phyloP scores from a whole-genome alignment of 208 protist genomes.

The Perkinsela sp. region DNA sequence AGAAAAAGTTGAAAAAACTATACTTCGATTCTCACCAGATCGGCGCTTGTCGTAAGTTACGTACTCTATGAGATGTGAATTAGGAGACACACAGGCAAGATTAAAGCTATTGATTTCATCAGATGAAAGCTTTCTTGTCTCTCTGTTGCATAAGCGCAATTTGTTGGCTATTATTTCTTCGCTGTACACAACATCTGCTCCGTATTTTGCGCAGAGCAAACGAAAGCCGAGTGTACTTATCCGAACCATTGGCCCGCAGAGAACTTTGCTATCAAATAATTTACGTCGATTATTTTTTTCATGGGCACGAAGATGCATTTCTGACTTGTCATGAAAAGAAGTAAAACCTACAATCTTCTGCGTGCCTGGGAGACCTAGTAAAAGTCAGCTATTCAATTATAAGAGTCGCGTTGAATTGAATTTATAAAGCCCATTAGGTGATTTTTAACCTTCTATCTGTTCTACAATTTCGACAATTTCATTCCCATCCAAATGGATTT shows the following conservation, averaged over 20 bases:
- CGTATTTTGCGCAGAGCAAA: conserved; percentile 50
- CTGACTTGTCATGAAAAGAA: neutral
- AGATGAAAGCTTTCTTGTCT: conserved; percentile 9
- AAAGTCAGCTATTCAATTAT: no score
- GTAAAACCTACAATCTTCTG: neutral
- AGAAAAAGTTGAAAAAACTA: conserved; percentile 6
- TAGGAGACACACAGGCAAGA: neutral
- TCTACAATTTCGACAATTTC: no score
- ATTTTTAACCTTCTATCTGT: no score
- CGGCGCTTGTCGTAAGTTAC: conserved; percentile 25
- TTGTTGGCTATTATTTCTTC: conserved; percentile 88
- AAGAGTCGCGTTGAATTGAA: no score
- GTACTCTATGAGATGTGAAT: conserved; percentile 20
- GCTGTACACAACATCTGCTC: conserved; percentile 81
- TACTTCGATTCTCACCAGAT: neutral
- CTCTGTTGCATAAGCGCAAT: conserved; percentile 20
- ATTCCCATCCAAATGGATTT: neutral
- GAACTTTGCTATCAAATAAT: conserved; percentile 28
- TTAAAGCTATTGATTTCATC: neutral
- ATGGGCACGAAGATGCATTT: neutral
- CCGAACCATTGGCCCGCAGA: conserved; percentile 83
- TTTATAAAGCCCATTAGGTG: no score
- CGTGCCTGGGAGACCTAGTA: no score
- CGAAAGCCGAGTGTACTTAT: conserved; percentile 66
- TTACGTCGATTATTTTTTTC: neutral